Percentiles rank a stretch among this genome's conserved stretches.
These are phyloP conservation scores for Lentinula aciculospora DNA, from an alignment of 768 basidiomycete genomes.

Conservation along the genomic window DNA sequence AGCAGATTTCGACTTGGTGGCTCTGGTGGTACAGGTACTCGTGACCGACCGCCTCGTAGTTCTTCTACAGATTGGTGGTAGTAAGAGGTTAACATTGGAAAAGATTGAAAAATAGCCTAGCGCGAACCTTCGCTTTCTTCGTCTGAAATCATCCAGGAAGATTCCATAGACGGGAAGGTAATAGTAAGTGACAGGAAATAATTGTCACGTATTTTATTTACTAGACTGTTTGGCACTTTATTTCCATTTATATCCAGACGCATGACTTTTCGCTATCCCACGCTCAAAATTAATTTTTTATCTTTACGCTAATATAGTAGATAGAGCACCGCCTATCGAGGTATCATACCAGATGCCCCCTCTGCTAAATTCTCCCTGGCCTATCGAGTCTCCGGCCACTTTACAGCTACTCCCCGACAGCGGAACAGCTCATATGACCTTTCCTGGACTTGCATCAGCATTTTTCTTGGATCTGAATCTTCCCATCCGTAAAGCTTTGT, in stretches of 20 bases:
- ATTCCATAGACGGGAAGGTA: constrained; percentile 1
- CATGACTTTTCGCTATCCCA: neutral
- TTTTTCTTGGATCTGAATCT: too few species aligned
- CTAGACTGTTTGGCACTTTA: neutral
- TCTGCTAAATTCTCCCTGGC: neutral
- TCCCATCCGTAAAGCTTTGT: too few species aligned
- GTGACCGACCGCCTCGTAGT: neutral
- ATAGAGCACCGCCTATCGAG: neutral
- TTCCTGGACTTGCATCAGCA: neutral
- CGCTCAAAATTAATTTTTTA: neutral
- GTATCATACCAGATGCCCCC: neutral
- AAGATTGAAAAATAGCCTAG: neutral
- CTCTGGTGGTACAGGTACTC: neutral
- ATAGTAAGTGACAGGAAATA: neutral
- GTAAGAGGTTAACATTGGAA: neutral
- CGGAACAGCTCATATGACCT: neutral
- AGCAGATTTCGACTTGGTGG: constrained; percentile 23
- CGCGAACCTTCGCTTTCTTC: neutral
- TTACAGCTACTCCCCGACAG: too few species aligned
- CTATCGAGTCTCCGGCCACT: neutral
- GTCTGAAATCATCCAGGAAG: constrained; percentile 4
- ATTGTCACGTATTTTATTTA: neutral
- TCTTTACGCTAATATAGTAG: neutral
- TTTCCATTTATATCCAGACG: neutral
- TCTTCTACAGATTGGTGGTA: neutral